Evolutionary conservation across 1,139 yeast genomes (phyloP).

Genomic region (Candida sanyaensis): DNA sequence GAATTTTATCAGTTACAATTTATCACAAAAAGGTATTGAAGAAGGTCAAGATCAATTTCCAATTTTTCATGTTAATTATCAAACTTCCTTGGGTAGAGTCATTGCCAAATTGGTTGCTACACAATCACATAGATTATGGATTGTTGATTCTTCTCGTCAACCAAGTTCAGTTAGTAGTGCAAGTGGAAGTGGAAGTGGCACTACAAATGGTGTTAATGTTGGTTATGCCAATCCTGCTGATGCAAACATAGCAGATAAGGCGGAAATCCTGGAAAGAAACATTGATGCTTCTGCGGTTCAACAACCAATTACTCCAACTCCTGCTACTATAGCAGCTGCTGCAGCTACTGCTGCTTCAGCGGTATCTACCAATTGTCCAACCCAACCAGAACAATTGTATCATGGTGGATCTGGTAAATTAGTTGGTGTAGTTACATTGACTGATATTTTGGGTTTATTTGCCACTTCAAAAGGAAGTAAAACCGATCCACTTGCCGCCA

Average conservation of each 20-base stretch:
- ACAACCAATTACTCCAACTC: constrained; percentile 11
- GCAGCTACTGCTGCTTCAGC: constrained; percentile 21
- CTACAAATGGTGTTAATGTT: constrained; percentile 5
- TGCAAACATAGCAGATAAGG: constrained; percentile 19
- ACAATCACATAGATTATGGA: constrained; percentile 90
- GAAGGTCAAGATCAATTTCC: constrained; percentile 97
- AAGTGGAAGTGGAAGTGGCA: neutral
- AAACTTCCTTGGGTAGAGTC: constrained; percentile 81
- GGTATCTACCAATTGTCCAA: constrained; percentile 12
- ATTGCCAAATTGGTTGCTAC: constrained; percentile 96
- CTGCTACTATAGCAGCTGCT: constrained; percentile 10
- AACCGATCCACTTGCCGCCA: constrained; percentile 80
- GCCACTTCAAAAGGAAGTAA: constrained; percentile 70
- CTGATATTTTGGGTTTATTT: constrained; percentile 81
- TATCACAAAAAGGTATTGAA: constrained; percentile 85
- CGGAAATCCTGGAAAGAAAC: constrained; percentile 24
- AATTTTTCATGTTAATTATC: constrained; percentile 84
- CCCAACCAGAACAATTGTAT: constrained; percentile 11
- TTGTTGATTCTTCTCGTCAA: constrained; percentile 58
- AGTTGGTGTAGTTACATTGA: constrained; percentile 86
- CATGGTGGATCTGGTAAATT: constrained; percentile 67
- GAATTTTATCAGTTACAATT: constrained; percentile 83
- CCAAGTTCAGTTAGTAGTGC: constrained; percentile 7
- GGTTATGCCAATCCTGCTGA: constrained; percentile 10
- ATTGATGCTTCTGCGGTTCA: constrained; percentile 7